Evolutionary conservation across 208 protist species (phyloP), one percentile per base, ranked within the genome.

Genomic region (Wallacemonas collosoma): DNA sequence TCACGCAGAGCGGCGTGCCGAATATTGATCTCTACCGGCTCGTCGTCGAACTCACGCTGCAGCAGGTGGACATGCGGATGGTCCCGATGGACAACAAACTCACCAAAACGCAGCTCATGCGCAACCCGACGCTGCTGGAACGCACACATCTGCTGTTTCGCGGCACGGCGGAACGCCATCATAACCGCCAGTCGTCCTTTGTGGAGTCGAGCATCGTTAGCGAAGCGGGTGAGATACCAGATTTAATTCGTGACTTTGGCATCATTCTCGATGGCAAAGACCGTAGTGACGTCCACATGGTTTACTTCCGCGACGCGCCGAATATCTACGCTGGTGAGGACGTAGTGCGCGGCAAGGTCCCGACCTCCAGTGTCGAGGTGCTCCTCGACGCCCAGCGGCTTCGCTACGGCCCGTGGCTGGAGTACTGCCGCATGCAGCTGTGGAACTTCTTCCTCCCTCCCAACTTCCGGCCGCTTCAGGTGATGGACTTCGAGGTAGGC

Each of bases 321-420:
- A 94, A 94, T 73, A 82, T 97, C 17, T 93, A 95, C 72, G 88
- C 89, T 8, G 90, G 90, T 2, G 93, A 97, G 50, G 71, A 75
- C 12, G 65, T 90, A 2, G 72, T 56, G 7, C 83, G 82, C 44
- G 73, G 67, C n/a, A 79, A 81, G 48, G 71, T 97, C 60, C 93
- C 92, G 15, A 85, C 61, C 7, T 86, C 75, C 11, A 89, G 93
- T 26, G 57, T 93, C 3, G 93, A 97, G 79, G 68, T 97, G n/a
- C 50, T 94, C 40, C 68, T 97, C 51, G 89, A 94, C 56, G 71
- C 84, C 2, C 87, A 86, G 2, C 69, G 82, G 53, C 45, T 97
- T 4, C 80, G 80, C 43, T 93, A 92, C 65, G 90, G 93, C 14
- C 85, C 93, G 39, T 97, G 93, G 90, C 80, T 91, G 11, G 82